Percentiles rank a stretch among this genome's conserved stretches.
Conservation (phyloP, 176 grass and related monocot species). For the Eleusine coracana region DNA sequence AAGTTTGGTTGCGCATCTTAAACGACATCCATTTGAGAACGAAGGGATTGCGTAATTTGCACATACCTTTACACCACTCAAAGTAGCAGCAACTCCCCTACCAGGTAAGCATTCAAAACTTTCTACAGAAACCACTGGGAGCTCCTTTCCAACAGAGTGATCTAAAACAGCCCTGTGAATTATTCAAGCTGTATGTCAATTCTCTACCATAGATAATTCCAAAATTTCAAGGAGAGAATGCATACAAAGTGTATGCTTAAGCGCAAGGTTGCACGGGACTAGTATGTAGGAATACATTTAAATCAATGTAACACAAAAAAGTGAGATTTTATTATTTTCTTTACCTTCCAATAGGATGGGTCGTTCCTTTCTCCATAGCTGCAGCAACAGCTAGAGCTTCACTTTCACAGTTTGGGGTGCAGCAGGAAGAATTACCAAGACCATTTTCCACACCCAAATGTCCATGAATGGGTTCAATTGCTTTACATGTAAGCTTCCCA, state of each 20-base stretch:
- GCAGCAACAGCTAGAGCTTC: slow-evolving; percentile 97
- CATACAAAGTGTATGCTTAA: background rate
- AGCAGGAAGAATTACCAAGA: slow-evolving; percentile 62
- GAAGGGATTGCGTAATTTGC: slow-evolving; percentile 4
- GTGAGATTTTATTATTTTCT: background rate
- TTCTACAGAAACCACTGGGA: slow-evolving; percentile 81
- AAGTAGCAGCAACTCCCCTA: slow-evolving; percentile 85
- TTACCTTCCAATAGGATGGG: slow-evolving; percentile 97
- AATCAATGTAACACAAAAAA: slow-evolving; percentile 19
- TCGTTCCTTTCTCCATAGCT: slow-evolving; percentile 98
- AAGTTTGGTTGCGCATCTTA: background rate
- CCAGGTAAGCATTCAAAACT: slow-evolving; percentile 95
- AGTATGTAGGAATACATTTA: slow-evolving; percentile 3
- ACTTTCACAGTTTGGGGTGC: slow-evolving; percentile 91
- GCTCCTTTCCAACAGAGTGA: slow-evolving; percentile 83
- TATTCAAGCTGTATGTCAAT: slow-evolving; percentile 44
- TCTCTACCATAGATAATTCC: slow-evolving; percentile 23
- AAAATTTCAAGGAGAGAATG: background rate
- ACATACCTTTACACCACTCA: slow-evolving; percentile 76
- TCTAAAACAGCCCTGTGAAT: slow-evolving; percentile 96
- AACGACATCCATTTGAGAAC: background rate
- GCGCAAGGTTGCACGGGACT: background rate
- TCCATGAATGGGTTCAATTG: slow-evolving; percentile 97
- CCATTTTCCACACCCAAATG: slow-evolving; percentile 49
- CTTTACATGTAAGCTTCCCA: slow-evolving; percentile 94